These are phyloP conservation scores for Claviceps purpurea DNA, from an alignment of 2,329 filamentous ascomycete species.

Conservation along the genomic window DNA sequence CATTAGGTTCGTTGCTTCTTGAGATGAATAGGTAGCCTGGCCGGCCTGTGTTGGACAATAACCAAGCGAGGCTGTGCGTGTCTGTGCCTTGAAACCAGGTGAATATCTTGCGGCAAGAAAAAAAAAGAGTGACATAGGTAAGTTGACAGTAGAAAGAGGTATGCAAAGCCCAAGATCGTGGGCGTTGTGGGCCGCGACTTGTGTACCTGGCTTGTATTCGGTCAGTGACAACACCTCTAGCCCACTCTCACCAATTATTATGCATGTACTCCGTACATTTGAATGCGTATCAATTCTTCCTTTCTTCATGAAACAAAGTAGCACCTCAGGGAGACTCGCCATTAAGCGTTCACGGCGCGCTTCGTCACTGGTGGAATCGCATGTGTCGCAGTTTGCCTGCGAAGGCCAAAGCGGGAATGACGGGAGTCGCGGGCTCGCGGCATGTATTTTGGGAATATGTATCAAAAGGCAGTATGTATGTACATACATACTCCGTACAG, in stretches of 20 bases:
- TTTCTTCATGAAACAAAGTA: not conserved
- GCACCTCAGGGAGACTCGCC: not conserved
- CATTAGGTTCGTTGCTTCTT: not conserved
- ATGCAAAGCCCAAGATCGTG: not conserved
- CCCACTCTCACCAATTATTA: not conserved
- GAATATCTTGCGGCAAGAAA: not conserved
- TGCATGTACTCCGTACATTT: not conserved
- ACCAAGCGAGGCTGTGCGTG: not conserved
- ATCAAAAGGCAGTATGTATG: not conserved
- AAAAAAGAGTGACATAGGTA: not conserved
- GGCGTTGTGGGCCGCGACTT: not conserved
- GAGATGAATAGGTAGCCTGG: not conserved
- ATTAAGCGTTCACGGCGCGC: not conserved
- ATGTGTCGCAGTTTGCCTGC: not conserved
- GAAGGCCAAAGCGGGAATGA: constrained; percentile 1
- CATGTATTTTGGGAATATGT: not conserved
- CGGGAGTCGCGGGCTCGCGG: not conserved
- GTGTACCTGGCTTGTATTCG: not conserved
- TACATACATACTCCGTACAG: too few species aligned
- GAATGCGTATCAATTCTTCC: not conserved
- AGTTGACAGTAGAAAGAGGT: not conserved
- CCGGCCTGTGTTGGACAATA: not conserved
- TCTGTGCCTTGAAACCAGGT: not conserved
- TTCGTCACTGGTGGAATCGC: not conserved
- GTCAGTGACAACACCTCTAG: not conserved